phyloP scores from a whole-genome alignment of 768 basidiomycete genomes.

The Lenzites betulinus region DNA sequence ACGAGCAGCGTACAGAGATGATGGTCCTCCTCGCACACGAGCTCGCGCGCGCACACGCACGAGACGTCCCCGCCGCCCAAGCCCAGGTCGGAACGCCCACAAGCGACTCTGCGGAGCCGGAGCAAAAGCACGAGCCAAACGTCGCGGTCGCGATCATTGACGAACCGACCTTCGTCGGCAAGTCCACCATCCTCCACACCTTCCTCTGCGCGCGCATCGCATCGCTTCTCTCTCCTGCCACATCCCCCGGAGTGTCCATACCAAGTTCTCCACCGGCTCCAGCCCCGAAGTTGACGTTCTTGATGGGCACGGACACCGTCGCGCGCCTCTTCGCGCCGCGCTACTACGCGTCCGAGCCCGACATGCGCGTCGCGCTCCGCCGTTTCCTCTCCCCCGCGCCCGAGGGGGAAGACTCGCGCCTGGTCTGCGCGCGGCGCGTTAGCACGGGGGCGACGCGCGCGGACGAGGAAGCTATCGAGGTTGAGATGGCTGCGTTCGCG shows the following conservation, averaged over 20 bases:
- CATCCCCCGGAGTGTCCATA: too few species aligned
- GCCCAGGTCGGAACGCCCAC: too few species aligned
- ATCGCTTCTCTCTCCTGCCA: background rate
- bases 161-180: slow-evolving; percentile 88
- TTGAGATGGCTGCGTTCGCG: slow-evolving; percentile 37
- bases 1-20: slow-evolving; percentile 84
- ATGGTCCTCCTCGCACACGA: slow-evolving; percentile 68
- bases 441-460: slow-evolving; percentile 21
- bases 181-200: slow-evolving; percentile 59
- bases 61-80: background rate
- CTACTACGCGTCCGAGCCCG: slow-evolving; percentile 61
- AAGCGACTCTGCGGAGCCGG: too few species aligned
- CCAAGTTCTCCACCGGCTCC: background rate
- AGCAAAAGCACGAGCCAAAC: slow-evolving; percentile 37
- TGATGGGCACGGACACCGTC: slow-evolving; percentile 86
- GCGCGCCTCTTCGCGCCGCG: slow-evolving; percentile 73
- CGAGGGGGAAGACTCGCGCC: slow-evolving; percentile 54
- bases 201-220: slow-evolving; percentile 48
- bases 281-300: slow-evolving; percentile 57
- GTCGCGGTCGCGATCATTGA: slow-evolving; percentile 81
- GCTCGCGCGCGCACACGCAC: slow-evolving; percentile 27
- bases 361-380: slow-evolving; percentile 58
- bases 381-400: slow-evolving; percentile 53
- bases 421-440: slow-evolving; percentile 68
- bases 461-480: slow-evolving; percentile 34